Conservation (phyloP, 2,329 filamentous ascomycete species). For the Westerdykella aurantiaca region DNA sequence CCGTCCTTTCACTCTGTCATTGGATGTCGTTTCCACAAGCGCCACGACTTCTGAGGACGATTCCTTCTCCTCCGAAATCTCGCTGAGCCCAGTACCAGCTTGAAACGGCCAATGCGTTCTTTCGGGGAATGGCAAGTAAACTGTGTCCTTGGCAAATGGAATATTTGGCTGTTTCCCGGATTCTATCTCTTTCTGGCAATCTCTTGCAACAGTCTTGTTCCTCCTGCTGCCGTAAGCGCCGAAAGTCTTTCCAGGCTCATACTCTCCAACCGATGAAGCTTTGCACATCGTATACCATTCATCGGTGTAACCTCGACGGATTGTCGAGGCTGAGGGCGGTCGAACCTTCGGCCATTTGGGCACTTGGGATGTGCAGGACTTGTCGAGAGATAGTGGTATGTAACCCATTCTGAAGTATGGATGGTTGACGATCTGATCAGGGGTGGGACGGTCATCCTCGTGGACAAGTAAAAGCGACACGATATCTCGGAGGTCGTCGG, state of each 20-base stretch:
- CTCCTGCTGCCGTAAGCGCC: conserved; percentile 43
- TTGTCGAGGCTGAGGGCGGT: conserved; percentile 40
- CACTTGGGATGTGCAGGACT: conserved; percentile 40
- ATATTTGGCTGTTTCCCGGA: conserved; percentile 45
- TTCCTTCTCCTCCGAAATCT: conserved; percentile 39
- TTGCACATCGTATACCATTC: conserved; percentile 48
- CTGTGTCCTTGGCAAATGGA: conserved; percentile 44
- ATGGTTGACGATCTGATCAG: conserved; percentile 73
- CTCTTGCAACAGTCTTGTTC: conserved; percentile 46
- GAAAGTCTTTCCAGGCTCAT: conserved; percentile 42
- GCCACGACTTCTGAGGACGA: conserved; percentile 35
- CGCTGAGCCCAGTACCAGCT: conserved; percentile 28
- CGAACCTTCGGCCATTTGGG: conserved; percentile 45
- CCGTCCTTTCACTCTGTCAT: conserved; percentile 33
- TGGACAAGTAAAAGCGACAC: conserved; percentile 71
- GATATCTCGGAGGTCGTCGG: conserved; percentile 68
- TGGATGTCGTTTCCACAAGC: conserved; percentile 44
- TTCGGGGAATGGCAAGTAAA: conserved; percentile 44
- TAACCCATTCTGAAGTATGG: conserved; percentile 73
- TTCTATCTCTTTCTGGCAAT: conserved; percentile 46
- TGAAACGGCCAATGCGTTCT: conserved; percentile 35
- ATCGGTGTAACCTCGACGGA: conserved; percentile 46
- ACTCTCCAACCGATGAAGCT: conserved; percentile 47
- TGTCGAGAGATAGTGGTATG: conserved; percentile 54
- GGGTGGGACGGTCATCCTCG: conserved; percentile 66